Conservation (phyloP, 768 basidiomycete genomes). For the Phanerochaete carnosa region DNA sequence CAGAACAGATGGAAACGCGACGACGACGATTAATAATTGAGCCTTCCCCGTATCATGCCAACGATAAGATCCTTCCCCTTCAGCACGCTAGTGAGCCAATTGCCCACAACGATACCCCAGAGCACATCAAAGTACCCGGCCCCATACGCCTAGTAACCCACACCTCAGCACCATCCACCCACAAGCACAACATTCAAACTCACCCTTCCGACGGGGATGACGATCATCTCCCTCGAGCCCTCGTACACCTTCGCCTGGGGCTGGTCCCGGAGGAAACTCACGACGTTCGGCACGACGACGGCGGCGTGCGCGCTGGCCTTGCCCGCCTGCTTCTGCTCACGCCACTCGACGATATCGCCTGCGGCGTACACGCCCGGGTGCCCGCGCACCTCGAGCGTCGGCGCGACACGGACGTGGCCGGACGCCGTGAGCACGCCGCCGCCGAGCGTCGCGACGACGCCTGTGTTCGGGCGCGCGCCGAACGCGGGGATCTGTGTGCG, state of each 20-base stretch:
- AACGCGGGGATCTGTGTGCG: slow-evolving; percentile 24
- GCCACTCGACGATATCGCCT: slow-evolving; percentile 63
- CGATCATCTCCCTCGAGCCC: slow-evolving; percentile 49
- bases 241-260: slow-evolving; percentile 39
- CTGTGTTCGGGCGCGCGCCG: slow-evolving; percentile 47
- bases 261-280: slow-evolving; percentile 38
- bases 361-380: slow-evolving; percentile 58
- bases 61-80: slow-evolving; percentile 28
- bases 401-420: slow-evolving; percentile 47
- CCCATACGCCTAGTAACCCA: slow-evolving; percentile 23
- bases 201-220: slow-evolving; percentile 54
- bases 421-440: slow-evolving; percentile 29
- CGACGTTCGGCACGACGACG: slow-evolving; percentile 48
- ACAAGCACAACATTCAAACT: slow-evolving; percentile 8
- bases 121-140: slow-evolving; percentile 25
- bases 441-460: slow-evolving; percentile 42
- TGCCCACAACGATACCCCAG: slow-evolving; percentile 28
- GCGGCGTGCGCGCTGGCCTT: slow-evolving; percentile 44
- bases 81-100: slow-evolving; percentile 19
- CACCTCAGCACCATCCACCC: background rate
- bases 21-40: background rate
- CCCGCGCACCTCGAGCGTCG: slow-evolving; percentile 52
- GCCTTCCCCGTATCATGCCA: background rate
- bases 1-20: too few species aligned
- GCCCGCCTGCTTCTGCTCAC: slow-evolving; percentile 57